Conservation (phyloP, 106 monocot genomes). For the Cymbidium sinense region DNA sequence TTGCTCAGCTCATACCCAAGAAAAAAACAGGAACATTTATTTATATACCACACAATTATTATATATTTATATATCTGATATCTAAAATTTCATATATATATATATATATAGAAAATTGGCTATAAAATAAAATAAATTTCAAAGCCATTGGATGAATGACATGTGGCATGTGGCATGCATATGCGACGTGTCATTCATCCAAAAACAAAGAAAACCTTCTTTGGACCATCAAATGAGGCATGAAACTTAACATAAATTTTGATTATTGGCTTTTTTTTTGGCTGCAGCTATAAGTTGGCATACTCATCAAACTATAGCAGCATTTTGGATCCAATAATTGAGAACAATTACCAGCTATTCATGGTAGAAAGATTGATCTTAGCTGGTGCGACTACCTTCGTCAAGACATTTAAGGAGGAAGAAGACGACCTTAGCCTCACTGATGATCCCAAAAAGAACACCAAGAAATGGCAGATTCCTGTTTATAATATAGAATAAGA, state of each 20-base stretch:
- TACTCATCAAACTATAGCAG: conserved; percentile 78
- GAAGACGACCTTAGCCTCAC: conserved; percentile 72
- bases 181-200: too few species aligned
- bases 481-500: conserved; percentile 45
- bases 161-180: too few species aligned
- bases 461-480: conserved; percentile 79
- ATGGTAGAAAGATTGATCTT: conserved; percentile 88
- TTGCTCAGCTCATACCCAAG: too few species aligned
- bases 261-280: neutral
- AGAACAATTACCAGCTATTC: conserved; percentile 93
- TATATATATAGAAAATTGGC: too few species aligned
- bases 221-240: too few species aligned
- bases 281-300: conserved; percentile 64
- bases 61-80: too few species aligned
- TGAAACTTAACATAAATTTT: neutral
- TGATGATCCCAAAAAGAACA: conserved; percentile 93
- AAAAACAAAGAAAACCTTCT: too few species aligned
- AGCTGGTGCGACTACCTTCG: conserved; percentile 63
- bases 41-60: too few species aligned
- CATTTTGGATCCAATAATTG: conserved; percentile 62
- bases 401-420: conserved; percentile 75
- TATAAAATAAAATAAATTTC: too few species aligned
- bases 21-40: too few species aligned
- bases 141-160: too few species aligned
- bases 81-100: too few species aligned